Evolutionary conservation across 1,284 basidiomycete species (phyloP), one percentile per base, ranked within the genome.

Genomic region (Meira miltonrushii): DNA sequence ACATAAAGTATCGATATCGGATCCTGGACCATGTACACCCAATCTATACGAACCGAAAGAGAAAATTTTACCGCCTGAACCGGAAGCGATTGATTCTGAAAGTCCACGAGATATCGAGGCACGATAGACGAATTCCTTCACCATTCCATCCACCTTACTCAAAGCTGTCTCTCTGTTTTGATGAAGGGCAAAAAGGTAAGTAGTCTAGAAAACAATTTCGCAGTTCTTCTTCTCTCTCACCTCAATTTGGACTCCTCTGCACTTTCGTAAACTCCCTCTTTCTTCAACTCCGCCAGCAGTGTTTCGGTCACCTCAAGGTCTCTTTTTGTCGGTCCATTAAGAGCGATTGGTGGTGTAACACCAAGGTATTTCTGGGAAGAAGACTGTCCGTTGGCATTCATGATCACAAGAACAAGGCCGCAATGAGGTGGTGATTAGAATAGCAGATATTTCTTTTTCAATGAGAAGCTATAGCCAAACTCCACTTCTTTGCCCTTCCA

Each of bases 1-100:
- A 78, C 92, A 92, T 39, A 99, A 83, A n/a, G 93, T 97, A 82
- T 99, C 94, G 78, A 99, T 97, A 85, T 98, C 94, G 48, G 88
- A 85, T 9, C 92, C 90, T 39, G 95, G 94, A 12, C 91, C 91
- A 79, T 98, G 95, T 13, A 98, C 94, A 59, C 94, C 94, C 46
- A 99, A 82, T 67, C 82, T 17, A 53, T 53, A 53, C 28, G 50
- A 53, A 17, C 50, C 38, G 78, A 96, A 99, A 2, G 95, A 97
- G 79, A 93, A 99, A 78, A 99, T 97, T 82, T 97, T 94, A 65
- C 94, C 95, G 59, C 94, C 95, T 5, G 93, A 89, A 56, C 88
- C 85, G 54, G 81, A 85, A 15, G 92, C 92, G 1, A 90, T 87
- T 49, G 87, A 81, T 74, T 96, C 92, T 21, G 92, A 92, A 63